phyloP scores from a whole-genome alignment of 1,139 yeast genomes.

The Maudiozyma humilis region DNA sequence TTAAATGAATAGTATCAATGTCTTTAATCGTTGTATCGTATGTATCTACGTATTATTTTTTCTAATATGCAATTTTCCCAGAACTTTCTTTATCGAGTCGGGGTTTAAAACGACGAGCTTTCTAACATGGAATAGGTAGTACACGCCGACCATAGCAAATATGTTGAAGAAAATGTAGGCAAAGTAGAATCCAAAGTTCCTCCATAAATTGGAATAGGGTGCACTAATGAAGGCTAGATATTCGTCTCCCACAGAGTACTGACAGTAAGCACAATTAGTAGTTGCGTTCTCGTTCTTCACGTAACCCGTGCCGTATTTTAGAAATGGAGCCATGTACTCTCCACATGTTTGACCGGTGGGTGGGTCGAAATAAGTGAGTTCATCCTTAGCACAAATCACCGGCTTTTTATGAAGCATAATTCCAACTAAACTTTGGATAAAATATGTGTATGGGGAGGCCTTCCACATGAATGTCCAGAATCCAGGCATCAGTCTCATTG shows the following conservation, averaged over 20 bases:
- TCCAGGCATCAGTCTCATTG: constrained; percentile 49
- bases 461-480: constrained; percentile 73
- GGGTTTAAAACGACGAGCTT: not conserved
- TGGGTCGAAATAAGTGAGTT: constrained; percentile 46
- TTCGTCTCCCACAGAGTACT: constrained; percentile 45
- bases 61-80: not conserved
- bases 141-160: constrained; percentile 37
- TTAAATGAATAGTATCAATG: too few species aligned
- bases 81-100: not conserved
- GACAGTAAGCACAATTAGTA: constrained; percentile 51
- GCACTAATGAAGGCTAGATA: constrained; percentile 42
- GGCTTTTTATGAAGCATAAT: constrained; percentile 46
- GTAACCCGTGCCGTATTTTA: constrained; percentile 39
- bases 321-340: constrained; percentile 38
- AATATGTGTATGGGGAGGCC: constrained; percentile 61
- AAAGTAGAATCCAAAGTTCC: constrained; percentile 56
- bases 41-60: too few species aligned
- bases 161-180: constrained; percentile 50
- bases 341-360: constrained; percentile 55
- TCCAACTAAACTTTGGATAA: constrained; percentile 50
- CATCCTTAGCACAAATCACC: constrained; percentile 46
- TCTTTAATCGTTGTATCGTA: too few species aligned
- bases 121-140: constrained; percentile 34
- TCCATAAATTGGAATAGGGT: constrained; percentile 46
- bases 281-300: constrained; percentile 46